Evolutionary conservation across 116 monocot species (phyloP).

Genomic region (Cymodocea nodosa): DNA sequence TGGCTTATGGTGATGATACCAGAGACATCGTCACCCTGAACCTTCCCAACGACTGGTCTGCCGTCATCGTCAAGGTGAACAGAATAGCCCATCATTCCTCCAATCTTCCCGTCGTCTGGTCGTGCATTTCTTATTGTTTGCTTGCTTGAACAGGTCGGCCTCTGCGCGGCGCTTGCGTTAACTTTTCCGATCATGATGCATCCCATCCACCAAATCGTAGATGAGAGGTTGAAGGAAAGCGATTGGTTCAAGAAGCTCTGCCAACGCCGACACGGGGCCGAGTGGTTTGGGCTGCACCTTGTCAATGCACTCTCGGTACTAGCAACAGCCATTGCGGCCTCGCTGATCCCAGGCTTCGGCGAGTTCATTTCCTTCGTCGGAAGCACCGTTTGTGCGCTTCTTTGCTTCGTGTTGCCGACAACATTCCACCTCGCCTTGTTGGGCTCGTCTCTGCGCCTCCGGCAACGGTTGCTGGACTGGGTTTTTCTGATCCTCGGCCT

Average conservation of each 20-base stretch:
- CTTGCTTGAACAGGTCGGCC: slow-evolving; percentile 45
- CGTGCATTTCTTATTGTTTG: background rate
- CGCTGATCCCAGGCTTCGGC: slow-evolving; percentile 75
- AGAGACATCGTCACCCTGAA: slow-evolving; percentile 87
- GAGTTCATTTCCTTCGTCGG: slow-evolving; percentile 72
- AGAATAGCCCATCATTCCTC: background rate
- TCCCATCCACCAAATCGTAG: slow-evolving; percentile 76
- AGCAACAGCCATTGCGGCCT: slow-evolving; percentile 33
- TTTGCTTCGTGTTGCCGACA: slow-evolving; percentile 81
- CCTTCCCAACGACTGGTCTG: slow-evolving; percentile 64
- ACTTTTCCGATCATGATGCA: slow-evolving; percentile 99
- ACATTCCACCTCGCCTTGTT: slow-evolving; percentile 57
- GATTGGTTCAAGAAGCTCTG: slow-evolving; percentile 42
- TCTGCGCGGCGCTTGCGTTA: slow-evolving; percentile 70
- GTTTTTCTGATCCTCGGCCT: slow-evolving; percentile 42
- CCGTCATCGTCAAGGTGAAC: slow-evolving; percentile 61
- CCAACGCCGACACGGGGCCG: slow-evolving; percentile 13
- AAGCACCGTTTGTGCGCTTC: slow-evolving; percentile 72
- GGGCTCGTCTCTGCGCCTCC: slow-evolving; percentile 33
- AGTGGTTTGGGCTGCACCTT: slow-evolving; percentile 32
- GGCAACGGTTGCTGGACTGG: slow-evolving; percentile 47
- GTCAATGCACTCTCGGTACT: slow-evolving; percentile 32
- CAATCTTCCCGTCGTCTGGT: background rate
- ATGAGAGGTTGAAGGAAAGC: slow-evolving; percentile 36
- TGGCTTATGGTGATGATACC: slow-evolving; percentile 83